These are phyloP conservation scores for Phoenix roebelenii DNA, from an alignment of 176 grass and related monocot species.

Conservation along the genomic window DNA sequence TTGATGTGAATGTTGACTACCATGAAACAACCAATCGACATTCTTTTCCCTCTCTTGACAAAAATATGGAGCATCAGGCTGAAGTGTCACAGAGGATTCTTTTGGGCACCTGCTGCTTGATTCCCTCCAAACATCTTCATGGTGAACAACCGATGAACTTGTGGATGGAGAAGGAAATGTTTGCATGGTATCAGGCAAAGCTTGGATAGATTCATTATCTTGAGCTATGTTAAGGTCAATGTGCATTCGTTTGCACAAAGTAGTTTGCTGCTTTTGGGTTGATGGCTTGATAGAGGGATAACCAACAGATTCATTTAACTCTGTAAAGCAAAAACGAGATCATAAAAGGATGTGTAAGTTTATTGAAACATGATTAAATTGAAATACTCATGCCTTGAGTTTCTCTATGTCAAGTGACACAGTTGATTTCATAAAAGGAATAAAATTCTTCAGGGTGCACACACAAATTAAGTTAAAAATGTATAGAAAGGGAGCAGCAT, in stretches of 20 bases:
- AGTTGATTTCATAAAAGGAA: no score
- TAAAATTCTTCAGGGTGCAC: no score
- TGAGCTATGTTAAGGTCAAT: constrained; percentile 79
- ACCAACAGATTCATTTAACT: constrained; percentile 34
- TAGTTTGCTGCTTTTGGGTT: constrained; percentile 26
- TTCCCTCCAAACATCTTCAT: constrained; percentile 24
- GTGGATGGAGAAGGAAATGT: constrained; percentile 17
- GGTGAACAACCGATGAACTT: constrained; percentile 20
- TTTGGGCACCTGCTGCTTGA: constrained; percentile 33
- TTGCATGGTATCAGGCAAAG: constrained; percentile 18
- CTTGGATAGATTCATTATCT: constrained; percentile 36
- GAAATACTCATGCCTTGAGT: no score
- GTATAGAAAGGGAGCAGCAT: no score
- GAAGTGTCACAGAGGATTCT: constrained; percentile 37
- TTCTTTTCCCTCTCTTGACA: constrained; percentile 21
- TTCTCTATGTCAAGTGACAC: no score
- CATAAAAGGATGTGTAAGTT: neutral
- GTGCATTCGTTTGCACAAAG: constrained; percentile 21
- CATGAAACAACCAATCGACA: constrained; percentile 15
- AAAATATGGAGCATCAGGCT: constrained; percentile 13
- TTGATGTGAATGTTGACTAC: constrained; percentile 13
- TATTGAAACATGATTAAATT: no score
- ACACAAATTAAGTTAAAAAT: no score
- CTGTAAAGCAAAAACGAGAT: constrained; percentile 19
- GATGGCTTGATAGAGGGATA: constrained; percentile 20